Conservation (phyloP, 352 stramenopile species). For the Phytopythium chamaehyphon region DNA sequence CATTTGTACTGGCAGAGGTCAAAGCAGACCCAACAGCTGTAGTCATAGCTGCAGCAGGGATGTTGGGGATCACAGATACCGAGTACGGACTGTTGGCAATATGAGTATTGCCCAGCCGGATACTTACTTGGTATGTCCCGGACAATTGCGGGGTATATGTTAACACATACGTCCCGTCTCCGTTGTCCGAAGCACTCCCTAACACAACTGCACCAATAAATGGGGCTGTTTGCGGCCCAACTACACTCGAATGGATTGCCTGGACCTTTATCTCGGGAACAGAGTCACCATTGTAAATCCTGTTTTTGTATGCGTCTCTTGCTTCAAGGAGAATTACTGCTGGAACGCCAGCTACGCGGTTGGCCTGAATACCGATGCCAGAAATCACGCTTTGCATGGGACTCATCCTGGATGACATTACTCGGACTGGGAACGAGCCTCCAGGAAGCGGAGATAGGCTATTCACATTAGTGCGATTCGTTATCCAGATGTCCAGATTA, state of each 20-base stretch:
- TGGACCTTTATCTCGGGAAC: conserved; percentile 24
- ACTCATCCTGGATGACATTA: conserved; percentile 38
- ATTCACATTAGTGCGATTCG: conserved; percentile 7
- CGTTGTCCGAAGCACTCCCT: conserved; percentile 34
- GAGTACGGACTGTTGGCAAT: conserved; percentile 63
- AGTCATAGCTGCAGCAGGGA: conserved; percentile 35
- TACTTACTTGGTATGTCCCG: conserved; percentile 42
- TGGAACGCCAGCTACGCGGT: conserved; percentile 38
- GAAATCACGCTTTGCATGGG: conserved; percentile 36
- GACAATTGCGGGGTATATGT: conserved; percentile 38
- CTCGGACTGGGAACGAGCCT: conserved; percentile 36
- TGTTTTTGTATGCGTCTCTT: conserved; percentile 52
- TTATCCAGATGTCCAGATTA: conserved; percentile 40
- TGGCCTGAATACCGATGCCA: conserved; percentile 35
- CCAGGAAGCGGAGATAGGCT: conserved; percentile 22
- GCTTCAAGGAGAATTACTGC: conserved; percentile 39
- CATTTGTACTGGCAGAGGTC: conserved; percentile 36
- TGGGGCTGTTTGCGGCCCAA: background rate
- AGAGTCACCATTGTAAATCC: conserved; percentile 35
- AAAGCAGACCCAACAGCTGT: conserved; percentile 33
- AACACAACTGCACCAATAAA: conserved; percentile 18
- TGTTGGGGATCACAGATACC: conserved; percentile 45
- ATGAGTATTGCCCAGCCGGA: conserved; percentile 32
- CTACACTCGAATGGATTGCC: conserved; percentile 24
- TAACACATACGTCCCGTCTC: conserved; percentile 44